These are phyloP conservation scores for Apiotrichum laibachii DNA, from an alignment of 1,284 basidiomycete species.

Conservation along the genomic window DNA sequence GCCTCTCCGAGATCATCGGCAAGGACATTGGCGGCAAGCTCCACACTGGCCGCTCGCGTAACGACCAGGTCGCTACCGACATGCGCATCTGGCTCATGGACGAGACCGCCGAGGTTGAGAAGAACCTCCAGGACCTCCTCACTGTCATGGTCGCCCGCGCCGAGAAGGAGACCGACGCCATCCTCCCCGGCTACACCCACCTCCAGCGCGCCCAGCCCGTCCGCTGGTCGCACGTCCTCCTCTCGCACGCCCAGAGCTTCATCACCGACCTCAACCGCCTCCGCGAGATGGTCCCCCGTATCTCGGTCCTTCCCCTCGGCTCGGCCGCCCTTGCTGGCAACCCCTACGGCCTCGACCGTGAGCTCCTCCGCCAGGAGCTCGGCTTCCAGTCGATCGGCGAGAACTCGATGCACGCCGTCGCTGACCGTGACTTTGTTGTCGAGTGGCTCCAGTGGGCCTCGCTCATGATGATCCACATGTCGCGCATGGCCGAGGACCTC, in stretches of 20 bases:
- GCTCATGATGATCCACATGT: conserved; percentile 87
- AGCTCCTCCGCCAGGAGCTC: conserved; percentile 80
- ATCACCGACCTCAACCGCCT: conserved; percentile 82
- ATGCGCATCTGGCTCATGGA: conserved; percentile 94
- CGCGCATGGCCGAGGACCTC: conserved; percentile 91
- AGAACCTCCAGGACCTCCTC: conserved; percentile 73
- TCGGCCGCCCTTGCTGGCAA: conserved; percentile 95
- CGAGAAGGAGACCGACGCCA: conserved; percentile 82
- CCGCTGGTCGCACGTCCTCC: conserved; percentile 93
- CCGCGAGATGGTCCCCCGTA: conserved; percentile 73
- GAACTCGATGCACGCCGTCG: conserved; percentile 92
- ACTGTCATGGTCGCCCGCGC: conserved; percentile 86
- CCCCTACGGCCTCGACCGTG: conserved; percentile 86
- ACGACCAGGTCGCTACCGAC: conserved; percentile 97
- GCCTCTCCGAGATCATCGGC: conserved; percentile 89
- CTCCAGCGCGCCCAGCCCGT: conserved; percentile 96
- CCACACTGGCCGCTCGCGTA: conserved; percentile 92
- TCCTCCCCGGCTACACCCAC: conserved; percentile 97
- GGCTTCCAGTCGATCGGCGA: conserved; percentile 80
- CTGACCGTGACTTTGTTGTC: conserved; percentile 93
- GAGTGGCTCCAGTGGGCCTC: conserved; percentile 98
- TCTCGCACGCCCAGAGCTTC: conserved; percentile 93
- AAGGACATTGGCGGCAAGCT: conserved; percentile 79
- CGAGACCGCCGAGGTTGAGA: conserved; percentile 68
- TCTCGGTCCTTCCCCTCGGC: conserved; percentile 89